Base-by-base conservation (phyloP, 192 early-diverging fungal species). In the Endogone sp. region DNA sequence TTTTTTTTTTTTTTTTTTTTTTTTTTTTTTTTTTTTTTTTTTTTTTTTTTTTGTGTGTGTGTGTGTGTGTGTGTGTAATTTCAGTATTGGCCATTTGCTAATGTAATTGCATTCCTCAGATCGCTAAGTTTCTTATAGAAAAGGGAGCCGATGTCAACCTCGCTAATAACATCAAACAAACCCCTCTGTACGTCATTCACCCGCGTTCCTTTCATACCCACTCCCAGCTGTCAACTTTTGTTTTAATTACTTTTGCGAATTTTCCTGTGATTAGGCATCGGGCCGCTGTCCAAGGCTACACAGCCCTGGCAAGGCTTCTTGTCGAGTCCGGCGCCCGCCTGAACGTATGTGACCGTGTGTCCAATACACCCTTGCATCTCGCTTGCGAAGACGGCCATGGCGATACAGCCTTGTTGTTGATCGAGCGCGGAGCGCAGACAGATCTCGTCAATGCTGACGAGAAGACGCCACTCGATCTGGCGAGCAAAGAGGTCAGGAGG, bases 381-480 rank as follows among this genome's bases (percentile, higher is more conserved):
- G 87, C 84, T 2, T 88, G 87, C 60, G 85, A 88, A 65, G 87
- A 88, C 55, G 85, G 82, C 16, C 83, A 81, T 68, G 83, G 83
- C 23, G 84, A 85, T 28, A 81, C 81, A 2, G 86, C 85, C 4
- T 4, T 76, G 6, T 37, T 74, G 0, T 62, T 88, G 24, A 72
- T 88, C 9, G 81, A 84, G 57, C 70, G 78, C 23, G 83, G 82
- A n/a, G 84, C 78, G 11, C 77, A 82, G 71, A 55, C 77, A 21
- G 85, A 86, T 44, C 61, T 65, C 16, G 65, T 80, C 22, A 88
- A 88, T 66, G 63, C 57, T 9, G 80, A 79, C 21, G 75, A 75
- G 0, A 77, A 82, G 58, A 81, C 81, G 0, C 83, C 86, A 0
- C 64, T 88, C 4, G 81, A 84, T 25, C 69, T 86, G 27, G 22